Evolutionary conservation across 768 basidiomycete genomes (phyloP).

Genomic region (Thelephora ganbajun): DNA sequence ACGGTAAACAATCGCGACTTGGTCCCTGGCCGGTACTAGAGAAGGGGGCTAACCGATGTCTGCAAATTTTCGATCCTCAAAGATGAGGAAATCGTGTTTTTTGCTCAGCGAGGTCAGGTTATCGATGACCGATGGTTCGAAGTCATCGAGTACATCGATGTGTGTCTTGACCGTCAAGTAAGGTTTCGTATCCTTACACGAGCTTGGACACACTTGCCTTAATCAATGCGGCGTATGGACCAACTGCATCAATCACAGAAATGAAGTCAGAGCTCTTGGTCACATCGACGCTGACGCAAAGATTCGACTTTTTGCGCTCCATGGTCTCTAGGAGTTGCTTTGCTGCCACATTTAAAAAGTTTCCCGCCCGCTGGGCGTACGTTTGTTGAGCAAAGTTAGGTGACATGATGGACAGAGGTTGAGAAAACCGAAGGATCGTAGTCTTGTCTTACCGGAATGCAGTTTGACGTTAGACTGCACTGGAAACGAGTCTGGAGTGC

Average conservation of each 20-base stretch:
- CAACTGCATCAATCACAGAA: constrained; percentile 77
- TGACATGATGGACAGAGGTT: constrained; percentile 19
- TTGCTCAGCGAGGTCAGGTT: constrained; percentile 54
- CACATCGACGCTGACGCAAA: constrained; percentile 94
- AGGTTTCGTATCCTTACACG: constrained; percentile 1
- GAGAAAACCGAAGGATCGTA: background rate
- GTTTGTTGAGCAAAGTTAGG: constrained; percentile 27
- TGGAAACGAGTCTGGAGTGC: background rate
- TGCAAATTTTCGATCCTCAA: constrained; percentile 98
- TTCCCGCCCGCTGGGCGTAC: constrained; percentile 47
- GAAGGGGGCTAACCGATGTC: constrained; percentile 68
- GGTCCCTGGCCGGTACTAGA: background rate
- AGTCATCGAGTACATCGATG: constrained; percentile 91
- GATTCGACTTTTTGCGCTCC: constrained; percentile 78
- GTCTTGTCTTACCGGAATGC: too few species aligned
- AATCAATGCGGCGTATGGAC: constrained; percentile 82
- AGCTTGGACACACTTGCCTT: constrained; percentile 43
- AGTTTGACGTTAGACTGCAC: background rate
- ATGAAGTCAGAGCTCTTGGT: constrained; percentile 68
- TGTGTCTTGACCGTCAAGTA: constrained; percentile 59
- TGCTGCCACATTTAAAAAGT: constrained; percentile 63
- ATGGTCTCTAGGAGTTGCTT: constrained; percentile 67
- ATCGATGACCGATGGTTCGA: constrained; percentile 56
- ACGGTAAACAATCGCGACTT: background rate
- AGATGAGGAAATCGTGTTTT: constrained; percentile 89